Base-by-base conservation (phyloP, 2,329 filamentous ascomycete species). In the Aspergillus costaricaensis region DNA sequence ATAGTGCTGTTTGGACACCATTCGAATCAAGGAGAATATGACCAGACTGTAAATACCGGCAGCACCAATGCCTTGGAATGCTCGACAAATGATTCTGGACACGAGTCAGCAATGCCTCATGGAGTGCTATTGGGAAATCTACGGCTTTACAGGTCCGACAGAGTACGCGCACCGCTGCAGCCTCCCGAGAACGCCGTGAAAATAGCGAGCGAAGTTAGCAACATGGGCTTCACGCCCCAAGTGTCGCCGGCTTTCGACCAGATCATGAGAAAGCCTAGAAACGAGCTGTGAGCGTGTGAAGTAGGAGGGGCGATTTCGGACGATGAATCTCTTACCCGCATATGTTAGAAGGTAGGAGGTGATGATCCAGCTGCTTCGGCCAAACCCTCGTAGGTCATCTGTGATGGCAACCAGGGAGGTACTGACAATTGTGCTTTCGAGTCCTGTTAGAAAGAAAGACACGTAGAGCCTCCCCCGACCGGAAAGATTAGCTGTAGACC, bases 221-320 rank as follows among this genome's bases (percentile, higher is more conserved):
- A 32, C 14, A 49, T 50, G 5, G 38, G 15, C 15, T 25, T 25
- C 23, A 41, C 51, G 10, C 51, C 51, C 4, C 55, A 14, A 2
- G 51, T 10, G 23, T 59, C 57, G 14, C 57, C 55, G 5, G 55
- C 14, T 30, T 55, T 59, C 14, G 57, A 43, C 51, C 51, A 59
- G 14, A 59, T 55, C 6, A 59, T 51, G 4, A 59, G 17, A 25
- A 59, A 59, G 32, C 51, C 57, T 59, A 5, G 7, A 8, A 8
- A 30, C 7, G 27, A 30, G 27, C 7, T 30, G 7, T 30, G 7
- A 30, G 27, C 9, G 27, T 8, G 7, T 8, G 27, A 30, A 30
- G 27, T 30, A 30, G 6, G 8, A 30, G 27, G 7, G 27, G 23
- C 23, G 7, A 30, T 30, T 8, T 2, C 7, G 8, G 27, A 8